Evolutionary conservation across 2,329 filamentous ascomycete genomes (phyloP).

Genomic region (Fusarium subglutinans): DNA sequence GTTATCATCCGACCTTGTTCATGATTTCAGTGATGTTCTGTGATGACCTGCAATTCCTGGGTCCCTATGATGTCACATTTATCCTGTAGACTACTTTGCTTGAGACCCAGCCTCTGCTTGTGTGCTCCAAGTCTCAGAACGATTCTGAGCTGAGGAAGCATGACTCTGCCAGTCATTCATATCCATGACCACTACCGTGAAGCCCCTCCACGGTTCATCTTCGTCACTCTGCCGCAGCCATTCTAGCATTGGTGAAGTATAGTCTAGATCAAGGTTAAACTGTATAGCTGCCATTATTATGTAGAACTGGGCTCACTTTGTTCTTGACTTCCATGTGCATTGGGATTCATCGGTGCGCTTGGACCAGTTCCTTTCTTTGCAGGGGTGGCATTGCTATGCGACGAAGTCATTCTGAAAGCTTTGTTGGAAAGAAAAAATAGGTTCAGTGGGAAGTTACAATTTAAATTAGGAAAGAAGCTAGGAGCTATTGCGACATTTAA

Average conservation of each 20-base stretch:
- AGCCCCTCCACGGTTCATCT: background rate
- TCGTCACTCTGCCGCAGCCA: background rate
- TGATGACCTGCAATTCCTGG: accelerated
- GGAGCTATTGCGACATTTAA: too few species aligned
- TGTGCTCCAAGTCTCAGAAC: background rate
- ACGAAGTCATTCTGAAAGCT: background rate
- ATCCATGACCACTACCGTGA: background rate
- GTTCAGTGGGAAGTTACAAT: accelerated
- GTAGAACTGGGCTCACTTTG: accelerated
- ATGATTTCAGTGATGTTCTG: background rate
- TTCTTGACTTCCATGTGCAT: too few species aligned
- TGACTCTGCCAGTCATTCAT: too few species aligned
- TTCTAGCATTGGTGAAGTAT: background rate
- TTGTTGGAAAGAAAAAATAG: accelerated
- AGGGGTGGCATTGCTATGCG: accelerated
- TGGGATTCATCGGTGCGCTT: accelerated
- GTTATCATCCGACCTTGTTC: accelerated
- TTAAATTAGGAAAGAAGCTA: accelerated
- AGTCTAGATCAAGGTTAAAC: accelerated
- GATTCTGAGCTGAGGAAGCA: accelerated
- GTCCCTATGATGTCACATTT: too few species aligned
- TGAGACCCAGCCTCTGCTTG: background rate
- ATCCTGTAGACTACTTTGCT: accelerated
- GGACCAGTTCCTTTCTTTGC: accelerated
- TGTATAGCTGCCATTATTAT: accelerated